phyloP scores from a whole-genome alignment of 805 yeast genomes.

The Candida chauliodis region DNA sequence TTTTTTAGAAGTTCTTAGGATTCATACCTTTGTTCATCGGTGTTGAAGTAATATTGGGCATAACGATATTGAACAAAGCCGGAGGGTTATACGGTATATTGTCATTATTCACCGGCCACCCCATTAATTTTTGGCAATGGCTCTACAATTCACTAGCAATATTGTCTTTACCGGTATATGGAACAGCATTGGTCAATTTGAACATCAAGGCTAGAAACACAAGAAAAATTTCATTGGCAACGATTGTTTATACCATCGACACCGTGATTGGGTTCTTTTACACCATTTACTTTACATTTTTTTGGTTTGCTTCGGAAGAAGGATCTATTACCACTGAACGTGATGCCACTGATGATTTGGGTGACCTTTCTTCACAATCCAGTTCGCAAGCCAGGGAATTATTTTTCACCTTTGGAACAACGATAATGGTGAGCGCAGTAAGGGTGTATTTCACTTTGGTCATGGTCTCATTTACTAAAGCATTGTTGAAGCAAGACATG shows the following conservation, averaged over 20 bases:
- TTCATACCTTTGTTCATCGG: constrained; percentile 79
- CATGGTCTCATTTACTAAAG: constrained; percentile 56
- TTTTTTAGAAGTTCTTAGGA: constrained; percentile 57
- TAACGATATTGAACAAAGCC: constrained; percentile 80
- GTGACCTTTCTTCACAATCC: constrained; percentile 45
- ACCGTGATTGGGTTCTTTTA: constrained; percentile 64
- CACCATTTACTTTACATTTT: constrained; percentile 67
- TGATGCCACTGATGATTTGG: constrained; percentile 8
- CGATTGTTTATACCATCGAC: constrained; percentile 63
- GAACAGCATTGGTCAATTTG: constrained; percentile 49
- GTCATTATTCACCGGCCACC: constrained; percentile 87
- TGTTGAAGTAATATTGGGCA: constrained; percentile 73
- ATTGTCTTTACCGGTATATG: constrained; percentile 58
- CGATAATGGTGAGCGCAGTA: constrained; percentile 42
- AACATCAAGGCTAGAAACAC: constrained; percentile 48
- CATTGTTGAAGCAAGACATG: constrained; percentile 42
- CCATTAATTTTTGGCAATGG: constrained; percentile 81
- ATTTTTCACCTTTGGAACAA: constrained; percentile 51
- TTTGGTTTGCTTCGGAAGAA: constrained; percentile 66
- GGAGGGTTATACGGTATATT: constrained; percentile 85
- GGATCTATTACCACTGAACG: constrained; percentile 15
- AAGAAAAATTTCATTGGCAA: constrained; percentile 58
- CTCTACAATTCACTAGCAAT: constrained; percentile 66
- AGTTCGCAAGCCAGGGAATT: constrained; percentile 58
- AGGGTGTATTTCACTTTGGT: constrained; percentile 62